Conservation (phyloP, 129 eudicot genomes). For the Centrapalus pauciflorus region DNA sequence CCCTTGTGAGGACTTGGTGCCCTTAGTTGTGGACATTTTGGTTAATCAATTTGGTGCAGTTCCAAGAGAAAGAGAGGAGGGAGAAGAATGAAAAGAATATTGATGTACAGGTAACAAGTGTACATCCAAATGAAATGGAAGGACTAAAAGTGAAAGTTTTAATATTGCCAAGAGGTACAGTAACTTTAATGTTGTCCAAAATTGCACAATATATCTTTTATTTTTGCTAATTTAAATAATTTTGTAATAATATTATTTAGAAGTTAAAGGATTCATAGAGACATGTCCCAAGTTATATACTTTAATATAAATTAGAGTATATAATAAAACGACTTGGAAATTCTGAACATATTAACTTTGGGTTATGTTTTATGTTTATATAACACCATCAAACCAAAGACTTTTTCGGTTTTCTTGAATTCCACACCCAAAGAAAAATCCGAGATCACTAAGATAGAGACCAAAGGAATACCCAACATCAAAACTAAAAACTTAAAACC, state of each 20-base stretch:
- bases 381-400: too few species aligned
- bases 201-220: conserved; percentile 12
- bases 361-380: too few species aligned
- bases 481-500: too few species aligned
- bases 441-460: too few species aligned
- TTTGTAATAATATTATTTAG: conserved; percentile 18
- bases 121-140: conserved; percentile 15
- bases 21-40: conserved; percentile 75
- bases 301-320: too few species aligned
- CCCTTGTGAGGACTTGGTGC: conserved; percentile 85
- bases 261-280: conserved; percentile 12
- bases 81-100: conserved; percentile 41
- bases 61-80: conserved; percentile 63
- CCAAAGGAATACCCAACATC: too few species aligned
- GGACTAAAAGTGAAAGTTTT: conserved; percentile 15
- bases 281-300: not conserved
- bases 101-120: conserved; percentile 16
- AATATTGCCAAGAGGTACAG: conserved; percentile 9
- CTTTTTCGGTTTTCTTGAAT: too few species aligned
- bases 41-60: conserved; percentile 79
- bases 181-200: conserved; percentile 19
- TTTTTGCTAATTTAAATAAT: conserved; percentile 14
- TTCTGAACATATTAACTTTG: too few species aligned
- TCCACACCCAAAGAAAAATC: too few species aligned
- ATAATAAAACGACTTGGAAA: too few species aligned